phyloP scores from a whole-genome alignment of 2,329 filamentous ascomycete species.

The Decorospora gaudefroyi region DNA sequence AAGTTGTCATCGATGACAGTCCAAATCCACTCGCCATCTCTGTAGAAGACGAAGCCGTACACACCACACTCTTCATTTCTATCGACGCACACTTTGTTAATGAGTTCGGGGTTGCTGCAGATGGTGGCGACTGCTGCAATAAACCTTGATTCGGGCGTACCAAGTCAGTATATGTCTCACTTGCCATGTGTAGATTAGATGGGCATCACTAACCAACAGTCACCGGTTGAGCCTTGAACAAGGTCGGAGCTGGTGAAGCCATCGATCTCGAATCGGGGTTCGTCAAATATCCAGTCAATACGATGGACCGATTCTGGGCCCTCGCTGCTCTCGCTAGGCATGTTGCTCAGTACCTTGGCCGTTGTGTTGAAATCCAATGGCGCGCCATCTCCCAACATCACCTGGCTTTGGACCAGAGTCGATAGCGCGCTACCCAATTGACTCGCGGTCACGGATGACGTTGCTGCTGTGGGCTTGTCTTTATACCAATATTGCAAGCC shows the following conservation, averaged over 20 bases:
- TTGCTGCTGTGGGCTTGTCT: conserved; percentile 56
- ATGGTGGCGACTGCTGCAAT: conserved; percentile 78
- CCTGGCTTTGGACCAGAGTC: conserved; percentile 30
- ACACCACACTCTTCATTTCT: conserved; percentile 74
- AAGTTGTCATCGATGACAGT: conserved; percentile 91
- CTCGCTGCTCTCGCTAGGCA: conserved; percentile 24
- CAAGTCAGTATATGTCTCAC: too few species aligned
- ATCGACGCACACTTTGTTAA: conserved; percentile 74
- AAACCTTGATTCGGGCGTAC: too few species aligned
- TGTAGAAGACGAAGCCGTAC: conserved; percentile 83
- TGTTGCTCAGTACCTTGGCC: conserved; percentile 61
- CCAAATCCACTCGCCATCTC: conserved; percentile 72
- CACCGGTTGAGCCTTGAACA: conserved; percentile 74
- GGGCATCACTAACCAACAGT: too few species aligned
- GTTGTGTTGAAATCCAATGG: conserved; percentile 52
- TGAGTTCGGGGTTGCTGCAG: conserved; percentile 70
- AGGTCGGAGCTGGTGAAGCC: conserved; percentile 77
- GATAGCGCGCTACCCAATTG: conserved; percentile 29
- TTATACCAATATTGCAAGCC: conserved; percentile 51
- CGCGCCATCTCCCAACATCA: conserved; percentile 26
- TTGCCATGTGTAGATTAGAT: too few species aligned
- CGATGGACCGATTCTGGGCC: conserved; percentile 37
- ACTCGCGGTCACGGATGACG: conserved; percentile 15
- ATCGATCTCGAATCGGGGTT: conserved; percentile 75
- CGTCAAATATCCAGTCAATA: conserved; percentile 73